These are phyloP conservation scores for Boletus vermiculosoides DNA, from an alignment of 768 basidiomycete genomes.

Conservation along the genomic window DNA sequence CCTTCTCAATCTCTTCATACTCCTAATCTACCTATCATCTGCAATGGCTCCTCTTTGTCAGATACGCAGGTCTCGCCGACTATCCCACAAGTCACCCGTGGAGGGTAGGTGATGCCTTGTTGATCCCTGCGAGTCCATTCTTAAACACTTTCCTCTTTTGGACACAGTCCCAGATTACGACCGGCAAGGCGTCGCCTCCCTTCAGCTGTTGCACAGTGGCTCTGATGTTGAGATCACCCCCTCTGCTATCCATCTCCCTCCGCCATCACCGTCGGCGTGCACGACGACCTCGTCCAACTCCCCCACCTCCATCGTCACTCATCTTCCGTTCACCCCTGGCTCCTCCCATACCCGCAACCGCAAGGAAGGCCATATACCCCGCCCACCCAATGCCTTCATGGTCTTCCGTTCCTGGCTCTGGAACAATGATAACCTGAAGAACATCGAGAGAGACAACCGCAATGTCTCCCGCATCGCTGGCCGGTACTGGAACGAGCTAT, in stretches of 20 bases:
- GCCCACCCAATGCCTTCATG: conserved; percentile 87
- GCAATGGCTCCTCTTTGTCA: conserved; percentile 35
- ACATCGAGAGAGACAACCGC: conserved; percentile 67
- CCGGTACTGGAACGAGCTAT: conserved; percentile 61
- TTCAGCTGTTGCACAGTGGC: conserved; percentile 23
- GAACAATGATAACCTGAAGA: conserved; percentile 46
- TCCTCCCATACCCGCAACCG: conserved; percentile 43
- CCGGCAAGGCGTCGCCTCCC: conserved; percentile 23
- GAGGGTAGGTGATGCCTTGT: conserved; percentile 28
- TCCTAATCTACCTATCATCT: not conserved
- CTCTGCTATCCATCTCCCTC: conserved; percentile 3
- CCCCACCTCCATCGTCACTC: conserved; percentile 21
- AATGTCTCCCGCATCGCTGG: conserved; percentile 71
- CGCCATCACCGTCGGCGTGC: conserved; percentile 20
- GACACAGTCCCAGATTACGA: conserved; percentile 31
- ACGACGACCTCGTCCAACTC: conserved; percentile 18
- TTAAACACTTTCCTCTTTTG: conserved; percentile 37
- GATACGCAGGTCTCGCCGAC: conserved; percentile 43
- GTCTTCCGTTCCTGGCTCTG: conserved; percentile 73
- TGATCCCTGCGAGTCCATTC: conserved; percentile 26
- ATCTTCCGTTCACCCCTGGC: conserved; percentile 30
- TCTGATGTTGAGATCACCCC: conserved; percentile 11
- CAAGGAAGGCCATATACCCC: conserved; percentile 56
- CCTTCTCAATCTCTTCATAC: conserved; percentile 1
- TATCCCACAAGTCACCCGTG: conserved; percentile 40